Conservation (phyloP, 2,329 filamentous ascomycete species). For the Leptosphaerulina australis region DNA sequence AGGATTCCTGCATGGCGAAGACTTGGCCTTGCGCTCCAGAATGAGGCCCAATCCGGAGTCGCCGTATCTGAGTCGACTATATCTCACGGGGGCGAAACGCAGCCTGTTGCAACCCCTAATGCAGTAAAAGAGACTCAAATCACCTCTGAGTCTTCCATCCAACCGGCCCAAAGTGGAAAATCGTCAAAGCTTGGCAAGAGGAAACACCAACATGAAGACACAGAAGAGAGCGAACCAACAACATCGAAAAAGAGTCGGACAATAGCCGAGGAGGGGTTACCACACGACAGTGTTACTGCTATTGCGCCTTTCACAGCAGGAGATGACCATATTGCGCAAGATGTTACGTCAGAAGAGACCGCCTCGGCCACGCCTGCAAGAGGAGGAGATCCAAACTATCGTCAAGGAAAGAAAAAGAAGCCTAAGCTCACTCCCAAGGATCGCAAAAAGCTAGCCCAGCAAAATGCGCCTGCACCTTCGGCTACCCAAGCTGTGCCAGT, state of each 20-base stretch:
- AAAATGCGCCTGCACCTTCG: slow-evolving; percentile 30
- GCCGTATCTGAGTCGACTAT: slow-evolving; percentile 29
- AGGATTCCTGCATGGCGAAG: slow-evolving; percentile 64
- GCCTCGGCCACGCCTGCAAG: slow-evolving; percentile 25
- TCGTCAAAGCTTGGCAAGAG: slow-evolving; percentile 46
- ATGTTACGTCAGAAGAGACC: slow-evolving; percentile 11
- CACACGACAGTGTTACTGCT: neutral
- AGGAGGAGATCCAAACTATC: slow-evolving; percentile 47
- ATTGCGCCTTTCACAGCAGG: slow-evolving; percentile 4
- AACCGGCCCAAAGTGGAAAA: slow-evolving; percentile 33
- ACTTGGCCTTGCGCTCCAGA: slow-evolving; percentile 65
- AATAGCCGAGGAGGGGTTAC: neutral
- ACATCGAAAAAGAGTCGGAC: slow-evolving; percentile 26
- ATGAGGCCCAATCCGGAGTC: slow-evolving; percentile 51
- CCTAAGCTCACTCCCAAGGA: slow-evolving; percentile 12
- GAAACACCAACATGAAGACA: slow-evolving; percentile 39
- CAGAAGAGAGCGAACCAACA: slow-evolving; percentile 30
- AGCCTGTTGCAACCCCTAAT: slow-evolving; percentile 16
- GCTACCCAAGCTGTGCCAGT: slow-evolving; percentile 21
- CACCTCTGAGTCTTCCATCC: slow-evolving; percentile 19
- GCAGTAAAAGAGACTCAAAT: slow-evolving; percentile 12
- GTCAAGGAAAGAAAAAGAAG: slow-evolving; percentile 29
- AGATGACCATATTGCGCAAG: slow-evolving; percentile 15
- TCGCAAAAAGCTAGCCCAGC: slow-evolving; percentile 9
- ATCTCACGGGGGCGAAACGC: slow-evolving; percentile 17